These are phyloP conservation scores for Leucogyrophana mollusca DNA, from an alignment of 768 basidiomycete species.

Conservation along the genomic window DNA sequence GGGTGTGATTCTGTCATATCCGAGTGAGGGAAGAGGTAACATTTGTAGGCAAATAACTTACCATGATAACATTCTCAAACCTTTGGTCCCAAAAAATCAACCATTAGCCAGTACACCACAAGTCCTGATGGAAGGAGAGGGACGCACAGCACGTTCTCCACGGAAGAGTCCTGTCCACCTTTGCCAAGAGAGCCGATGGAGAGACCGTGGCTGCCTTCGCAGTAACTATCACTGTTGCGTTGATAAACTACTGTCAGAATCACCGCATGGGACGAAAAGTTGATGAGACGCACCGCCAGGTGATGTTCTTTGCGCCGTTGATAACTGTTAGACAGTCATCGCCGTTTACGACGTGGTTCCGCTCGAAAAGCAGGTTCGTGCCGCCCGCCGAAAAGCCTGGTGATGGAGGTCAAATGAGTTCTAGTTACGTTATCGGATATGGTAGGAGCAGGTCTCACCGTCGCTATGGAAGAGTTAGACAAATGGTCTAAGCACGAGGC, in stretches of 20 bases:
- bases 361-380: slow-evolving; percentile 55
- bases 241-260: background rate
- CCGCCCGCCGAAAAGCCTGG: slow-evolving; percentile 56
- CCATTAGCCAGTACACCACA: no score
- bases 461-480: no score
- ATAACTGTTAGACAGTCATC: slow-evolving; percentile 64
- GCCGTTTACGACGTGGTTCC: slow-evolving; percentile 56
- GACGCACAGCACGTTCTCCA: slow-evolving; percentile 55
- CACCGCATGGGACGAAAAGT: background rate
- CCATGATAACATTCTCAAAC: slow-evolving; percentile 47
- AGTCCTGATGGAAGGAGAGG: background rate
- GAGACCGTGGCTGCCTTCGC: slow-evolving; percentile 58
- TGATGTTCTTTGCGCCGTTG: slow-evolving; percentile 54
- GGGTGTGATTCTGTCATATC: slow-evolving; percentile 39
- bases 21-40: slow-evolving; percentile 1
- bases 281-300: slow-evolving; percentile 36
- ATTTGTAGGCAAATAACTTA: slow-evolving; percentile 10
- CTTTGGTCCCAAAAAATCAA: slow-evolving; percentile 20
- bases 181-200: slow-evolving; percentile 51
- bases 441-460: no score
- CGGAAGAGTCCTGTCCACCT: slow-evolving; percentile 46
- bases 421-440: no score
- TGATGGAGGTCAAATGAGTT: background rate
- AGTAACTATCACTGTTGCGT: slow-evolving; percentile 43
- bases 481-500: no score